Conservation (phyloP, 176 grass and related monocot genomes). For the Tuctoria greenei region DNA sequence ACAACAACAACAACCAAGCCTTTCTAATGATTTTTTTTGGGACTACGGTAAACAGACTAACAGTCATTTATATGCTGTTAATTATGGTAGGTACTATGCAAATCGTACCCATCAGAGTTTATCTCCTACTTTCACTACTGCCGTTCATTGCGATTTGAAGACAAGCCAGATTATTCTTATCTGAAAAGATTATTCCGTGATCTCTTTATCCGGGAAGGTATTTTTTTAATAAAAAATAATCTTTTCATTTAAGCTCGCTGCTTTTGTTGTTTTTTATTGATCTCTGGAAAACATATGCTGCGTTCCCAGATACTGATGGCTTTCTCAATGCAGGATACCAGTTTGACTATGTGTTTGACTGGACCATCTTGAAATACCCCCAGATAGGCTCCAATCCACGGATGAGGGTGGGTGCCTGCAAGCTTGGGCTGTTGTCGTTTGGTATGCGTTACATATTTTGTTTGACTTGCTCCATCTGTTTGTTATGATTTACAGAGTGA, state of each 20-base stretch:
- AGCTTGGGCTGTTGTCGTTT: background rate
- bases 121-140: slow-evolving; percentile 83
- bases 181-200: slow-evolving; percentile 69
- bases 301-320: too few species aligned
- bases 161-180: slow-evolving; percentile 85
- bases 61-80: background rate
- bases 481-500: slow-evolving; percentile 41
- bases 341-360: too few species aligned
- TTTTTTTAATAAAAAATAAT: background rate
- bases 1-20: too few species aligned
- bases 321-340: too few species aligned
- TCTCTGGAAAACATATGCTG: too few species aligned
- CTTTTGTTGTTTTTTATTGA: background rate
- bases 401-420: background rate
- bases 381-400: too few species aligned
- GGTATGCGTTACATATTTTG: background rate
- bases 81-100: slow-evolving; percentile 67
- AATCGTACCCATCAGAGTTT: slow-evolving; percentile 74
- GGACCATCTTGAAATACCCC: too few species aligned
- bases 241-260: too few species aligned
- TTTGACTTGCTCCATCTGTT: slow-evolving; percentile 18
- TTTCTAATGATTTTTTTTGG: too few species aligned
- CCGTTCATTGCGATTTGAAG: slow-evolving; percentile 75
- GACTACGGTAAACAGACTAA: background rate
- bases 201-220: slow-evolving; percentile 77